Percentiles rank a stretch among this genome's conserved stretches.
Evolutionary conservation across 1,284 basidiomycete species (phyloP).

Genomic region (Cryptococcus neoformans): DNA sequence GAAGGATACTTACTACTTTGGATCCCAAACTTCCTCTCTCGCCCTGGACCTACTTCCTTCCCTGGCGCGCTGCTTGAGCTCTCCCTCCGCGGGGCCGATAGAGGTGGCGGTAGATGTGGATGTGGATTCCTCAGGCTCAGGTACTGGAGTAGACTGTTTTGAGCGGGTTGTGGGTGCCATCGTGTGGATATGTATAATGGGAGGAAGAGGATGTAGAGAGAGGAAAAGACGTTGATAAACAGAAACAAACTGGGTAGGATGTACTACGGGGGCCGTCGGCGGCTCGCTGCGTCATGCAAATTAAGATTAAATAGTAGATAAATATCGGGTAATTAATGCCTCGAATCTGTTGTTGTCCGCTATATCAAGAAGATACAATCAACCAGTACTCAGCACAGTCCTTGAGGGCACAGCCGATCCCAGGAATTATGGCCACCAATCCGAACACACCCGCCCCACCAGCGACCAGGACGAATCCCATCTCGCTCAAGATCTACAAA

Average conservation of each 20-base stretch:
- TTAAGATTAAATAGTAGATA: too few relatives aligned
- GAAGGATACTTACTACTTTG: slow-evolving; percentile 46
- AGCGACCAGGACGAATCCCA: slow-evolving; percentile 54
- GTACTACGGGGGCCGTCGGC: too few relatives aligned
- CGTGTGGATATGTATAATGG: background rate
- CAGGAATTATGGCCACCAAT: too few relatives aligned
- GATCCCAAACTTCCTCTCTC: slow-evolving; percentile 46
- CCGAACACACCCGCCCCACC: slow-evolving; percentile 23
- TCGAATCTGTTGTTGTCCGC: background rate
- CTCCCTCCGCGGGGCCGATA: slow-evolving; percentile 1
- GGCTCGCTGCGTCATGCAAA: too few relatives aligned
- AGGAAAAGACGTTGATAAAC: background rate
- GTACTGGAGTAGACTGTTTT: slow-evolving; percentile 29
- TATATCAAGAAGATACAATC: background rate
- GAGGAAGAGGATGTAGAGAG: background rate
- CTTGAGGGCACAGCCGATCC: background rate
- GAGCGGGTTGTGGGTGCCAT: slow-evolving; percentile 39
- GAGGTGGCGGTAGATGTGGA: slow-evolving; percentile 10
- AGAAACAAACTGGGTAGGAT: too few relatives aligned
- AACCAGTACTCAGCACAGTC: background rate
- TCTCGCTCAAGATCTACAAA: slow-evolving; percentile 81
- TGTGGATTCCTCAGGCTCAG: background rate
- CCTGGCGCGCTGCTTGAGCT: slow-evolving; percentile 21
- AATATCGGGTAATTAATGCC: too few relatives aligned
- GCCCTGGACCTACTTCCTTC: slow-evolving; percentile 35